Evolutionary conservation across 805 yeast genomes (phyloP), one percentile per base, ranked within the genome.

Genomic region (Candida peoriensis): DNA sequence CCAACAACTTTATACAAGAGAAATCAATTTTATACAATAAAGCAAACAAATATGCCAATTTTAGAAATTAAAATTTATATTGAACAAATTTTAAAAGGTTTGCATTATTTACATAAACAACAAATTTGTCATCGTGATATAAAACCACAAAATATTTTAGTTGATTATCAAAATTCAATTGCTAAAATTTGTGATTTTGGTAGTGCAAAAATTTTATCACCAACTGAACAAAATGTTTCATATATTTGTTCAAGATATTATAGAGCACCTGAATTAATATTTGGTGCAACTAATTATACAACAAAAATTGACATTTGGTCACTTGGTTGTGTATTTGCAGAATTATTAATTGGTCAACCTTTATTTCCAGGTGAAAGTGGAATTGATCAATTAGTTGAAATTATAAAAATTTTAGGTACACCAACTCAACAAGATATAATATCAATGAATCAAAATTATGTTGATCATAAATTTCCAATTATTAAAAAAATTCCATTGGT

Each of bases 321-420:
- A 11, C 87, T 95, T 11, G 96, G 96, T 15, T 93, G 98, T 66
- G 98, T 93, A 16, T 88, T 93, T 86, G 97, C 97, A 5, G 98
- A 93, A 63, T 67, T 93, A 52, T 76, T 89, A 44, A 71, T 93
- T 38, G 97, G 98, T 13, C 97, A 88, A 58, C 98, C 98, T 11
- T 67, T 93, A 46, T 93, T 93, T 64, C 98, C 98, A 10, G 98
- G 98, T 29, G 97, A 93, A 58, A 80, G 89, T 41, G 97, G 98
- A 24, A 90, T 93, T 39, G 98, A 93, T 59, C 98, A 93, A 61
- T 73, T 90, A 51, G 97, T 90, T 14, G 98, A 90, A 61, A 90
- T 90, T 49, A 90, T 90, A 58, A 93, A 93, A 63, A 85, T 90
- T 18, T 70, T 93, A 55, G 98, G 98, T 12, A 90, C 98, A 1